Percentiles rank a stretch among this genome's conserved stretches.
Conservation (phyloP, 768 basidiomycete genomes). For the Cystobasidium ongulense region DNA sequence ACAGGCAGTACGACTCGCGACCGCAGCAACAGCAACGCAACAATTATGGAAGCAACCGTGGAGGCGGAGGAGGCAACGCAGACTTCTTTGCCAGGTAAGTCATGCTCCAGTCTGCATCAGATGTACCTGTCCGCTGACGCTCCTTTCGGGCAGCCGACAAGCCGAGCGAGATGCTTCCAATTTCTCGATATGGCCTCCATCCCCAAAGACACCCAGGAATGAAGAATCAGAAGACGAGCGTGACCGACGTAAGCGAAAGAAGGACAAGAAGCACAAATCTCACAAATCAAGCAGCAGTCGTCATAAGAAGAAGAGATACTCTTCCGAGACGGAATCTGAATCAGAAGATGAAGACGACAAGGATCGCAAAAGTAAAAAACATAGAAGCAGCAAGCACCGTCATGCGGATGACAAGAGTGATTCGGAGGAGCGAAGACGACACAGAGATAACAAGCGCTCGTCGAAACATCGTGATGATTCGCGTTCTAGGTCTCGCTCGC, state of each 20-base stretch:
- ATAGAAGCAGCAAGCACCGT: constrained; percentile 6
- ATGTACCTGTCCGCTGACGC: background rate
- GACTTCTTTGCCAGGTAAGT: constrained; percentile 28
- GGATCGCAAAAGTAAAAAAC: background rate
- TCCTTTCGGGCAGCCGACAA: constrained; percentile 20
- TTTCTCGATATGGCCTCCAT: constrained; percentile 35
- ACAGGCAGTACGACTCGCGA: constrained; percentile 7
- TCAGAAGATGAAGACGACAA: constrained; percentile 13
- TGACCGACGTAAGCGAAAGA: constrained; percentile 24
- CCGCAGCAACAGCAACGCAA: background rate
- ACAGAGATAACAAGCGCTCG: background rate
- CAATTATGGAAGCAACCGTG: background rate
- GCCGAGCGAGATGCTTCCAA: constrained; percentile 28
- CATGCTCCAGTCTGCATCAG: background rate
- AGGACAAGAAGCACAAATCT: constrained; percentile 30
- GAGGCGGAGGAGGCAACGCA: background rate
- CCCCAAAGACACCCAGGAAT: constrained; percentile 20
- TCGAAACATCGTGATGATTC: constrained; percentile 13
- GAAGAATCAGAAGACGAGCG: constrained; percentile 31
- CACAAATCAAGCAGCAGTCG: background rate
- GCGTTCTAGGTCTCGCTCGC: constrained; percentile 33
- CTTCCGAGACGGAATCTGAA: constrained; percentile 12
- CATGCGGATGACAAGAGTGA: constrained; percentile 8
- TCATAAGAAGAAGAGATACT: constrained; percentile 17
- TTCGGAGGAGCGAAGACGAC: constrained; percentile 1